Conservation (phyloP, 768 basidiomycete genomes). For the Pleurotus tuber-regium region DNA sequence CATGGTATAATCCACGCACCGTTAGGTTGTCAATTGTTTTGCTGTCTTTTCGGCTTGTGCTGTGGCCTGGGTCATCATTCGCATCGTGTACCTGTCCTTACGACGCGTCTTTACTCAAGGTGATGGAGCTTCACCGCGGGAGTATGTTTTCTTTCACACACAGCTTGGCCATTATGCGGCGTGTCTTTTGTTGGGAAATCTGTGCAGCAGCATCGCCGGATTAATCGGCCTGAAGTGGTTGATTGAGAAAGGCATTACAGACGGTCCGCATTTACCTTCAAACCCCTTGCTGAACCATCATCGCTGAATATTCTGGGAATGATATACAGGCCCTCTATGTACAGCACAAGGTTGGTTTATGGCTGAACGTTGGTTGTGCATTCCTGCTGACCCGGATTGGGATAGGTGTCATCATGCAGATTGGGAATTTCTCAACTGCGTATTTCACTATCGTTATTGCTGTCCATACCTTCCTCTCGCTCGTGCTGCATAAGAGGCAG, state of each 20-base stretch:
- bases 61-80: conserved; percentile 45
- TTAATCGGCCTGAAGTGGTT: conserved; percentile 55
- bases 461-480: conserved; percentile 64
- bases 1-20: no score
- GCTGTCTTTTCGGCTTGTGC: conserved; percentile 54
- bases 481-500: conserved; percentile 56
- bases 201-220: conserved; percentile 50
- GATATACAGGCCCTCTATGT: conserved; percentile 47
- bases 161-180: conserved; percentile 69
- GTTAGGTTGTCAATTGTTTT: conserved; percentile 48
- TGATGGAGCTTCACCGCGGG: conserved; percentile 26
- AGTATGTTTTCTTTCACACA: conserved; percentile 66
- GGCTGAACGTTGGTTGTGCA: no score
- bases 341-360: conserved; percentile 51
- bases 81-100: conserved; percentile 46
- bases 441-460: conserved; percentile 68
- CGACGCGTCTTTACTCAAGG: conserved; percentile 27
- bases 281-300: no score
- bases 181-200: conserved; percentile 59
- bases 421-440: conserved; percentile 57
- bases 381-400: conserved; percentile 1
- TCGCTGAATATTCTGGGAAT: no score
- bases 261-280: conserved; percentile 43
- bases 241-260: conserved; percentile 36
- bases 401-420: conserved; percentile 55